Percentiles rank a stretch among this genome's conserved stretches.
Evolutionary conservation across 768 basidiomycete genomes (phyloP).

Genomic region (Boletus pseudo-olivaceus): DNA sequence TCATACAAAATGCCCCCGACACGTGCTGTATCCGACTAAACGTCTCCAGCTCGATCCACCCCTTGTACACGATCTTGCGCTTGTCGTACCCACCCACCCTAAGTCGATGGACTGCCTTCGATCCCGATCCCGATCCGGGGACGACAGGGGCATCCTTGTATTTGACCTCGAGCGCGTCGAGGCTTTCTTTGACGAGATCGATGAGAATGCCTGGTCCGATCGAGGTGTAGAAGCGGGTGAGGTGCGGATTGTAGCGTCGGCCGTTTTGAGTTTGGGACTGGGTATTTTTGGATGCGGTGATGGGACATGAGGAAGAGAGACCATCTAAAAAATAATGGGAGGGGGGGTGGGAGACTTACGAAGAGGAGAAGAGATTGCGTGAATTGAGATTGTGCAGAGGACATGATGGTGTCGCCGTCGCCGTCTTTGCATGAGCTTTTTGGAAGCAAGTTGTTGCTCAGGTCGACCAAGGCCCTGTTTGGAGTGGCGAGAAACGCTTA

Average conservation of each 20-base stretch:
- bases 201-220: constrained; percentile 52
- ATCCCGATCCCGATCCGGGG: constrained; percentile 6
- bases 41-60: constrained; percentile 68
- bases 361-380: constrained; percentile 79
- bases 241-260: constrained; percentile 63
- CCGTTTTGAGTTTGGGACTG: constrained; percentile 85
- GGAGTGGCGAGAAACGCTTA: constrained; percentile 19
- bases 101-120: constrained; percentile 33
- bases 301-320: background rate
- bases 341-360: constrained; percentile 40
- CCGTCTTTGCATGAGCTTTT: constrained; percentile 35
- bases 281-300: background rate
- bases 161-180: constrained; percentile 48
- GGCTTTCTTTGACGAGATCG: constrained; percentile 49
- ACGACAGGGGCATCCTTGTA: constrained; percentile 39
- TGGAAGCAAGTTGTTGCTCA: background rate
- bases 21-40: constrained; percentile 48
- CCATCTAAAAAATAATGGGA: background rate
- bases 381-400: constrained; percentile 65
- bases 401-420: constrained; percentile 63
- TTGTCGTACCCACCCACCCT: constrained; percentile 69
- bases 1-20: constrained; percentile 63
- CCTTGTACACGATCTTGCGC: constrained; percentile 63
- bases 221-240: constrained; percentile 78
- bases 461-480: background rate